Evolutionary conservation across 352 stramenopile genomes (phyloP), one percentile per base, ranked within the genome.

Genomic region (Thalassiosira livingstoniorum): DNA sequence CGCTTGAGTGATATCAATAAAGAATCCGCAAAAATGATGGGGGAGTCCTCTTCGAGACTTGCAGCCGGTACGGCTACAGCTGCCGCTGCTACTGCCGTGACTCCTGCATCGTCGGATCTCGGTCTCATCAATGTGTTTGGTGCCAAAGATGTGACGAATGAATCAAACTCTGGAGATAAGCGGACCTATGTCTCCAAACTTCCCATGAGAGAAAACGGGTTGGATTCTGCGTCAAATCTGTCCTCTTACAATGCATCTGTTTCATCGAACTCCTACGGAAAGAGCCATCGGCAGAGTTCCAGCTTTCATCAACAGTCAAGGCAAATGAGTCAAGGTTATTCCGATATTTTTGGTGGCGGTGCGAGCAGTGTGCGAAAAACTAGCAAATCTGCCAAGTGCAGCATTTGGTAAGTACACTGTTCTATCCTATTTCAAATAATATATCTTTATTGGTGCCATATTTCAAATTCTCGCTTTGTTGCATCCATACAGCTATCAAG

Each of bases 121-220:
- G 79, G 79, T 39, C 47, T 86, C 11, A 82, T 86, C 60, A 75
- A 86, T 55, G 64, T 73, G 2, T 82, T 86, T 69, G 75, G 66
- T 39, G 53, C 65, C 7, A 82, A 68, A 18, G 39, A 66, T 34
- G 25, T 32, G 2, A 25, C 61, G 34, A 29, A 65, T 47, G 66
- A 67, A 34, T 54, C 72, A 11, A 27, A 82, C 10, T 43, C 64
- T 29, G 67, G 23, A 32, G 78, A 72, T 18, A 67, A 82, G 43
- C 34, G 65, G 34, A 82, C 69, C 4, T 74, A 75, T 74, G 62
- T 86, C 1, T 43, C 61, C 0, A 65, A 78, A n/a, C 73, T 86
- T 57, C 79, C 79, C 31, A 58, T 45, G 66, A 47, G 69, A 55
- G 60, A 71, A 45, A 63, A 67, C 13, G n/a, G n/a, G 63, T 35